Evolutionary conservation across 495 filamentous ascomycete species (phyloP).

Genomic region (Xylaria curta): DNA sequence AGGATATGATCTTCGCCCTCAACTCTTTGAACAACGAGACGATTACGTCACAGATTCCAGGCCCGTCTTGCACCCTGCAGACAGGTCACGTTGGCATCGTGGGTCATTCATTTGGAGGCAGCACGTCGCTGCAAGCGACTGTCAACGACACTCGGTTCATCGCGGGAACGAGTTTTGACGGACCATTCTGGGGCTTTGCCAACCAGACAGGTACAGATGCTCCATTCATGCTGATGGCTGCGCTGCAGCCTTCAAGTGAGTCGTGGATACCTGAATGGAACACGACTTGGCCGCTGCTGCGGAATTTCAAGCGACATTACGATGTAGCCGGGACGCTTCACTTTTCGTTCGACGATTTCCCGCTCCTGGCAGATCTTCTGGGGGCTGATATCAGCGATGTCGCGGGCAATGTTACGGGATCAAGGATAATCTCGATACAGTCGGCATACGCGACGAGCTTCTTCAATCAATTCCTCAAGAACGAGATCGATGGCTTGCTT

Average conservation of each 20-base stretch:
- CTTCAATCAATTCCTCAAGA: slow-evolving; percentile 19
- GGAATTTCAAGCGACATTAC: neutral
- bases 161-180: slow-evolving; percentile 58
- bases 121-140: slow-evolving; percentile 49
- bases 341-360: slow-evolving; percentile 18
- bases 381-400: neutral
- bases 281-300: neutral
- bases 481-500: neutral
- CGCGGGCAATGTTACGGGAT: slow-evolving; percentile 4
- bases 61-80: slow-evolving; percentile 26
- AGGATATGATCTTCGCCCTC: slow-evolving; percentile 48
- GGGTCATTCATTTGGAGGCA: slow-evolving; percentile 61
- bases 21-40: slow-evolving; percentile 39
- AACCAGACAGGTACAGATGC: slow-evolving; percentile 17
- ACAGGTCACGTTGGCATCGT: slow-evolving; percentile 44
- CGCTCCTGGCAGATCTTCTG: neutral
- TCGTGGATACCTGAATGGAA: neutral
- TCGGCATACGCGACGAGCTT: slow-evolving; percentile 13
- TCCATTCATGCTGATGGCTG: slow-evolving; percentile 8
- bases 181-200: slow-evolving; percentile 40
- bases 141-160: slow-evolving; percentile 46
- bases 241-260: slow-evolving; percentile 2
- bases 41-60: slow-evolving; percentile 29
- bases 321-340: slow-evolving; percentile 1
- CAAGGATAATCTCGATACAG: slow-evolving; percentile 6